These are phyloP conservation scores for Apiosordaria backusii DNA, from an alignment of 495 filamentous ascomycete genomes.

Conservation along the genomic window DNA sequence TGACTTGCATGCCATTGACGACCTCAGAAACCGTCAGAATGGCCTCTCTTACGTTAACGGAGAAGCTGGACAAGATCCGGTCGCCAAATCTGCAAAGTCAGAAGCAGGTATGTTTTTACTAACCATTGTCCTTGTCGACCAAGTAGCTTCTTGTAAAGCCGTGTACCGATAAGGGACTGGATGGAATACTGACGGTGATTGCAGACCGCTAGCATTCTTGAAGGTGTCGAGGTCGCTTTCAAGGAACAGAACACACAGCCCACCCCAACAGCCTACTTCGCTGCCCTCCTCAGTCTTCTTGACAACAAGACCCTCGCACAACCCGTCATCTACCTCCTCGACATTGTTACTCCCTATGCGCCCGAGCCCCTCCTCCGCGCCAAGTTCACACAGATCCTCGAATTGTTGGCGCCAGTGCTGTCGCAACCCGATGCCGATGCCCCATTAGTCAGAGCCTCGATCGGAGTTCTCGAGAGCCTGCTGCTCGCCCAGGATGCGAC, in stretches of 20 bases:
- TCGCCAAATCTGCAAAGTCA: constrained; percentile 94
- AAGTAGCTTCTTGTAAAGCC: neutral
- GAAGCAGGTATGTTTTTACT: constrained; percentile 64
- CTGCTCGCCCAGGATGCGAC: constrained; percentile 81
- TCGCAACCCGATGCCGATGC: constrained; percentile 80
- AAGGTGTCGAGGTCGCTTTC: constrained; percentile 88
- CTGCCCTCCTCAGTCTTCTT: constrained; percentile 88
- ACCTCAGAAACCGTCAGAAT: constrained; percentile 33
- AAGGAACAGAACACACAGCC: constrained; percentile 76
- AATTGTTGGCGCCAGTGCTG: constrained; percentile 76
- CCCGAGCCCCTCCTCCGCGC: constrained; percentile 81
- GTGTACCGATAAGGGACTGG: neutral
- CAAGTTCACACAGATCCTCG: constrained; percentile 91
- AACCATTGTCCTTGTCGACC: constrained; percentile 1
- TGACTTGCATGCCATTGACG: constrained; percentile 22
- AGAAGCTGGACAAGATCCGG: constrained; percentile 93
- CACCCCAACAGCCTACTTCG: constrained; percentile 88
- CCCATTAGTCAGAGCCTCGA: constrained; percentile 79
- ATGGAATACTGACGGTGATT: constrained; percentile 15
- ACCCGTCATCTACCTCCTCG: constrained; percentile 93
- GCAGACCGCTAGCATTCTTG: constrained; percentile 82
- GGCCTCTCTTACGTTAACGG: constrained; percentile 65
- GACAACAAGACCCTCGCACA: constrained; percentile 81
- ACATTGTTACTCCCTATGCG: constrained; percentile 76
- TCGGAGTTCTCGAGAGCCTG: constrained; percentile 86